phyloP scores from a whole-genome alignment of 805 yeast species.

The Scheffersomyces lignosus region DNA sequence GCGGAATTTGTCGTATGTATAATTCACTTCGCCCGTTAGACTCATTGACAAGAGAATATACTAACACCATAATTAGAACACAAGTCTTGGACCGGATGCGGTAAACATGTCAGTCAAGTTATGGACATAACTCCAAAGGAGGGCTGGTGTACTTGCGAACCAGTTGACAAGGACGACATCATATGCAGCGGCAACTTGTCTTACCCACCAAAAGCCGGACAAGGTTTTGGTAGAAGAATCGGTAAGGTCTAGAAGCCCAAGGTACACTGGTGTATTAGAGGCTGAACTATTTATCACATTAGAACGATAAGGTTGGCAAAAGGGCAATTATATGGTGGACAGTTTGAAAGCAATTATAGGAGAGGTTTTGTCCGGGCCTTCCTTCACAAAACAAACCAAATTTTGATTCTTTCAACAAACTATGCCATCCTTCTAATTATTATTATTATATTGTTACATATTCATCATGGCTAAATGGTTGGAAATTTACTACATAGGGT shows the following conservation, averaged over 20 bases:
- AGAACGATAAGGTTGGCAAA: too few relatives aligned
- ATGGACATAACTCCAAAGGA: slow-evolving; percentile 51
- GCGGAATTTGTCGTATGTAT: slow-evolving; percentile 34
- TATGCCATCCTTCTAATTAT: too few relatives aligned
- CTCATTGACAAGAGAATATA: neutral
- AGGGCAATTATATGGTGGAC: too few relatives aligned
- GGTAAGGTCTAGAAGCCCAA: slow-evolving; percentile 1
- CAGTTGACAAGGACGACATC: slow-evolving; percentile 39
- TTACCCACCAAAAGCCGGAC: slow-evolving; percentile 65
- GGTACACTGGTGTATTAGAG: too few relatives aligned
- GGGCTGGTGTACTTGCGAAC: slow-evolving; percentile 57
- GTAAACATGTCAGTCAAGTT: slow-evolving; percentile 52
- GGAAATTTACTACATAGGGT: too few relatives aligned
- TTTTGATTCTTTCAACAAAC: too few relatives aligned
- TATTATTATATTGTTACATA: too few relatives aligned
- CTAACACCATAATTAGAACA: slow-evolving; percentile 30
- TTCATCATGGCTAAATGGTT: too few relatives aligned
- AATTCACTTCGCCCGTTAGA: neutral
- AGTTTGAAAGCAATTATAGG: too few relatives aligned
- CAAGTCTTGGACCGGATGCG: slow-evolving; percentile 68
- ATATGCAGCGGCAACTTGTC: slow-evolving; percentile 9
- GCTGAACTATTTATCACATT: too few relatives aligned
- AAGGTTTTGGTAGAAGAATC: slow-evolving; percentile 47
- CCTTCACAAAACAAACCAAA: too few relatives aligned
- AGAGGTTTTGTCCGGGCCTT: too few relatives aligned